phyloP scores from a whole-genome alignment of 1,284 basidiomycete species.

The Boletus sp. region DNA sequence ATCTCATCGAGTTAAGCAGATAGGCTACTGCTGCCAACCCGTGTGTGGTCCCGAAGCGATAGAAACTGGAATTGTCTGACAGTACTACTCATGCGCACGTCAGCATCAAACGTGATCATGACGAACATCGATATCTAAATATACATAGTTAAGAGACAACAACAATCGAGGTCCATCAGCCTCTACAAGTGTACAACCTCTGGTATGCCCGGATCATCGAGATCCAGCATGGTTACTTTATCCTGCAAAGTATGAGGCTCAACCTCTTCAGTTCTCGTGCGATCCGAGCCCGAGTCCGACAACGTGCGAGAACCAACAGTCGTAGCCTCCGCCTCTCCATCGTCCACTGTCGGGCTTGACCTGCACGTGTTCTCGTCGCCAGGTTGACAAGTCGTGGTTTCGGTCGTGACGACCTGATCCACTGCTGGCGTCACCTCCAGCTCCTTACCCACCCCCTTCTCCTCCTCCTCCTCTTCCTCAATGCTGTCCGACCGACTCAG shows the following conservation, averaged over 20 bases:
- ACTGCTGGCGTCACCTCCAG: neutral
- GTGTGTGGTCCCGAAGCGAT: too few species aligned
- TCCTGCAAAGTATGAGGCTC: slow-evolving; percentile 28
- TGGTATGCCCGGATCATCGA: slow-evolving; percentile 25
- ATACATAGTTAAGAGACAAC: slow-evolving; percentile 24
- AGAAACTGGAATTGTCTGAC: too few species aligned
- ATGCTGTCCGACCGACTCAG: slow-evolving; percentile 35
- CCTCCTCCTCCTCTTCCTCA: slow-evolving; percentile 32
- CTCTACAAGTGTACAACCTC: slow-evolving; percentile 18
- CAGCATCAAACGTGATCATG: neutral
- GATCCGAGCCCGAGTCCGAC: slow-evolving; percentile 29
- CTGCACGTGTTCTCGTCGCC: slow-evolving; percentile 1
- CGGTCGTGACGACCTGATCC: slow-evolving; percentile 1
- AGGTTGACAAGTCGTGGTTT: slow-evolving; percentile 3
- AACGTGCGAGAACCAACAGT: slow-evolving; percentile 29
- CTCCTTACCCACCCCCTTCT: slow-evolving; percentile 14
- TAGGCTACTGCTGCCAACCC: neutral
- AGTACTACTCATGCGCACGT: neutral
- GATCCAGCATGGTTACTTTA: slow-evolving; percentile 27
- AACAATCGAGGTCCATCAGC: neutral
- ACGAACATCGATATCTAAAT: slow-evolving; percentile 16
- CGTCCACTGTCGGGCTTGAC: slow-evolving; percentile 10
- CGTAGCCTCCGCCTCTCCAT: slow-evolving; percentile 22
- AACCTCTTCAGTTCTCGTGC: slow-evolving; percentile 24
- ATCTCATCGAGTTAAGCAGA: neutral